A percentile compares a stretch with the other conserved stretches of the same genome.
phyloP scores from a whole-genome alignment of 805 yeast species.

The Lachancea fermentati region DNA sequence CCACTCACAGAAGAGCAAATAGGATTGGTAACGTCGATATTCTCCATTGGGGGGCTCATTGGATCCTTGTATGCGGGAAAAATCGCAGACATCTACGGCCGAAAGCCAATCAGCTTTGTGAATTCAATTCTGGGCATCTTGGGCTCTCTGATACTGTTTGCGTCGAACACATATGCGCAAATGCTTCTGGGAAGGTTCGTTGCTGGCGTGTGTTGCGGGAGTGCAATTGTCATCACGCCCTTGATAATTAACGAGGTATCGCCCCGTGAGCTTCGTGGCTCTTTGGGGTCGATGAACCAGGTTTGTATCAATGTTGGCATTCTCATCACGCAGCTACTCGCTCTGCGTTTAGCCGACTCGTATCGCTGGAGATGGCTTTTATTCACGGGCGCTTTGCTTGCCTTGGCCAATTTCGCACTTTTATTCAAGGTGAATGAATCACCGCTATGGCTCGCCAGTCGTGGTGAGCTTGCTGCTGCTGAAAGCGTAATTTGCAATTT shows the following conservation, averaged over 20 bases:
- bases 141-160: conserved; percentile 60
- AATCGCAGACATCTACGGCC: conserved; percentile 63
- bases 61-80: conserved; percentile 69
- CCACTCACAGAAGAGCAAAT: conserved; percentile 51
- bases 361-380: conserved; percentile 70
- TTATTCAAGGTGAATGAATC: conserved; percentile 56
- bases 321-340: conserved; percentile 67
- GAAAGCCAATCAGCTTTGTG: conserved; percentile 47
- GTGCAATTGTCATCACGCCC: conserved; percentile 80
- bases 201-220: conserved; percentile 84
- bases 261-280: conserved; percentile 63
- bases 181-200: conserved; percentile 66
- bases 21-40: conserved; percentile 75
- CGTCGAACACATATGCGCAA: conserved; percentile 37
- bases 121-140: conserved; percentile 49
- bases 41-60: conserved; percentile 76
- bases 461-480: conserved; percentile 36
- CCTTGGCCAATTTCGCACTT: conserved; percentile 42
- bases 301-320: conserved; percentile 83
- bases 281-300: conserved; percentile 86
- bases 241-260: conserved; percentile 74
- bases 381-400: conserved; percentile 53
- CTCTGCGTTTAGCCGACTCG: conserved; percentile 60
- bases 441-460: conserved; percentile 67
- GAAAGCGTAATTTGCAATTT: conserved; percentile 32